Percentiles rank a stretch among this genome's conserved stretches.
These are phyloP conservation scores for Paramecium sexaurelia DNA, from an alignment of 73 alveolate species.

Conservation along the genomic window DNA sequence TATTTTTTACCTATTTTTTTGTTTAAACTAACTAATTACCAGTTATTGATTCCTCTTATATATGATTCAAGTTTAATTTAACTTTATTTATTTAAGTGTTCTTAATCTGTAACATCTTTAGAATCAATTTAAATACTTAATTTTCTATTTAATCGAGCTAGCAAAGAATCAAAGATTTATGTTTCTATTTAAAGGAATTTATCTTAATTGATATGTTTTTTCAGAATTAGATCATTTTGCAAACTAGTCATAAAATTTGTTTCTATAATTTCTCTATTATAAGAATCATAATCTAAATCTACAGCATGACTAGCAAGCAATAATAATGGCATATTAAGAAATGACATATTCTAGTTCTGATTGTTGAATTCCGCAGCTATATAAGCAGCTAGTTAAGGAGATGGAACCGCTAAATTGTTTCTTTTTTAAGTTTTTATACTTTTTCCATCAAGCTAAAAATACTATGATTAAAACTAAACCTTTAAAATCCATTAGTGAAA, in stretches of 20 bases:
- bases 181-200: not conserved
- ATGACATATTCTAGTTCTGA: not conserved
- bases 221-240: not conserved
- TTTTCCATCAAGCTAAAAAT: slow-evolving; percentile 44
- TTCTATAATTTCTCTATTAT: not conserved
- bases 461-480: not conserved
- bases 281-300: not conserved
- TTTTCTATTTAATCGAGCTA: not conserved
- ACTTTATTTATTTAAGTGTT: not conserved
- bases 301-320: not conserved
- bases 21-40: not conserved
- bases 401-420: not conserved
- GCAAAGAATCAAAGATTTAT: not conserved
- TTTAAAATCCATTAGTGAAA: not conserved
- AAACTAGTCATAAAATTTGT: not conserved
- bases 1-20: not conserved
- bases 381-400: not conserved
- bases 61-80: not conserved
- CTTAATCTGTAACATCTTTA: not conserved
- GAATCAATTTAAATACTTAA: not conserved
- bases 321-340: not conserved
- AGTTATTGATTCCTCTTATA: not conserved
- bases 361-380: slow-evolving; percentile 7
- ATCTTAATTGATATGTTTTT: not conserved
- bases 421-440: not conserved